Evolutionary conservation across 2,329 filamentous ascomycete species (phyloP).

Genomic region (Xylariomycetidae sp.): DNA sequence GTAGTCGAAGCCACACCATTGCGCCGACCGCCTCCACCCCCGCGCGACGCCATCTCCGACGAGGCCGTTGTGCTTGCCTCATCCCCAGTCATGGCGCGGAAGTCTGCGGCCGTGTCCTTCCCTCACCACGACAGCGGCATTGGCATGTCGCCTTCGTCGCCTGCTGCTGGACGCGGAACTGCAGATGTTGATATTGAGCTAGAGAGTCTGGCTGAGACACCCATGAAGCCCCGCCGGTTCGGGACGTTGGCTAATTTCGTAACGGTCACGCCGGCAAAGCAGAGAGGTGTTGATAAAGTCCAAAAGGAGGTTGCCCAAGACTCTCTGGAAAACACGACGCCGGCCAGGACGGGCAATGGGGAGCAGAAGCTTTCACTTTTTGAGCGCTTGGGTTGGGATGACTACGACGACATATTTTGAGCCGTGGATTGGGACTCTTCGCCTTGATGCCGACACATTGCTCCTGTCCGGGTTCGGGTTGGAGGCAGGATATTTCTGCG

Average conservation of each 20-base stretch:
- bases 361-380: slow-evolving; percentile 45
- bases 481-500: too few relatives aligned
- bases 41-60: too few relatives aligned
- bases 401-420: slow-evolving; percentile 40
- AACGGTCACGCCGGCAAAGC: slow-evolving; percentile 20
- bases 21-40: too few relatives aligned
- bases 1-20: neutral
- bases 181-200: neutral
- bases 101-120: slow-evolving; percentile 14
- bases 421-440: slow-evolving; percentile 6
- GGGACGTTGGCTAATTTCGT: slow-evolving; percentile 16
- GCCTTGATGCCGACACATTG: too few relatives aligned
- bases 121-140: slow-evolving; percentile 23
- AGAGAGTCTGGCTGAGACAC: slow-evolving; percentile 27
- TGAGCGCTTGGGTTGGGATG: slow-evolving; percentile 52
- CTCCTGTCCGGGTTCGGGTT: too few relatives aligned
- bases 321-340: slow-evolving; percentile 10
- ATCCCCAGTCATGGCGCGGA: slow-evolving; percentile 23
- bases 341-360: too few relatives aligned
- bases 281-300: slow-evolving; percentile 7
- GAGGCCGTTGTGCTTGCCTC: slow-evolving; percentile 24
- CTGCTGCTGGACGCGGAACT: too few relatives aligned
- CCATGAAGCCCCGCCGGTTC: slow-evolving; percentile 26
- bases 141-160: slow-evolving; percentile 23
- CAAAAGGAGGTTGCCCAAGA: slow-evolving; percentile 2